A percentile compares a stretch with the other conserved stretches of the same genome.
phyloP scores from a whole-genome alignment of 345 rosid species.

The Eucalyptus cloeziana region DNA sequence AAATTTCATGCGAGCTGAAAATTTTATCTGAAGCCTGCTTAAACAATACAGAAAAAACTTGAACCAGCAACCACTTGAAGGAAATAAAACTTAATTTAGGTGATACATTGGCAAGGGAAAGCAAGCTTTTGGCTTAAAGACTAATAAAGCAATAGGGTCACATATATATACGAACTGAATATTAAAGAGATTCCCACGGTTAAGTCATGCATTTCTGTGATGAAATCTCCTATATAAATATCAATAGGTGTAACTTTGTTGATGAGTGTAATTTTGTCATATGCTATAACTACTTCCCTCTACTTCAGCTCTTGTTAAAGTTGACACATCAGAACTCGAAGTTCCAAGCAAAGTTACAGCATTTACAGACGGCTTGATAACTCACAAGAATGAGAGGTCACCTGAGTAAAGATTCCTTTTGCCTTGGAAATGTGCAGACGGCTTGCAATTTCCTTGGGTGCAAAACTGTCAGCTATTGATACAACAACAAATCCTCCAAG shows the following conservation, averaged over 20 bases:
- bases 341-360: not conserved
- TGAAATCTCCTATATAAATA: not conserved
- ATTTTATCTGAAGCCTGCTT: not conserved
- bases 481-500: constrained; percentile 74
- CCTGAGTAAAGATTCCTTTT: constrained; percentile 92
- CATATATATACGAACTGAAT: not conserved
- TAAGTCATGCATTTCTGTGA: not conserved
- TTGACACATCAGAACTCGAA: not conserved
- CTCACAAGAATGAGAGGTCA: not conserved
- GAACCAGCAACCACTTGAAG: not conserved
- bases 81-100: not conserved
- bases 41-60: not conserved
- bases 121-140: not conserved
- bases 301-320: not conserved
- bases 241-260: not conserved
- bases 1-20: not conserved
- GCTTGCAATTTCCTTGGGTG: constrained; percentile 71
- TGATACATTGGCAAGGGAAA: not conserved
- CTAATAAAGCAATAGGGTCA: not conserved
- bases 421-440: constrained; percentile 71
- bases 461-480: constrained; percentile 96
- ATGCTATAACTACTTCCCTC: not conserved
- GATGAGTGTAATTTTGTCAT: not conserved
- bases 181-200: not conserved
- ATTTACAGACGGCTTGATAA: not conserved